Evolutionary conservation across 2,329 filamentous ascomycete species (phyloP).

Genomic region (Cladophialophora exuberans): DNA sequence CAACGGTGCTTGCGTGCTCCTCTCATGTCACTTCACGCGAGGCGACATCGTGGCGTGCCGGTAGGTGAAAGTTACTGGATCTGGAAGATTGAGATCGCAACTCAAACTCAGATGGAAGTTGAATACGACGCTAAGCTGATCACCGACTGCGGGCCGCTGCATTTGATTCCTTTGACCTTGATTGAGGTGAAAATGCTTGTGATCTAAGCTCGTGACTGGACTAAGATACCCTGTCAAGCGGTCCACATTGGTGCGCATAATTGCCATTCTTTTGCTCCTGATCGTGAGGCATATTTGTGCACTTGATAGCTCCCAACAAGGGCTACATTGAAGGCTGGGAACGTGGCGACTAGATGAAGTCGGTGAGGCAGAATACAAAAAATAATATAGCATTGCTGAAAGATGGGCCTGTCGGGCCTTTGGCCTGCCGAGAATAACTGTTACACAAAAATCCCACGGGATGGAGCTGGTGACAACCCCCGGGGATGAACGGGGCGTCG

Average conservation of each 20-base stretch:
- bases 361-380: slow-evolving; percentile 16
- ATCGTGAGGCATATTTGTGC: neutral
- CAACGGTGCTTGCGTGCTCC: neutral
- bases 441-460: slow-evolving; percentile 13
- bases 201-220: neutral
- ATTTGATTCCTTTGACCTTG: slow-evolving; percentile 9
- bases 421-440: slow-evolving; percentile 6
- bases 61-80: slow-evolving; percentile 23
- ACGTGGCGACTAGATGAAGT: slow-evolving; percentile 12
- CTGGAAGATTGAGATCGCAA: slow-evolving; percentile 18
- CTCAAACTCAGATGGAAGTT: slow-evolving; percentile 6
- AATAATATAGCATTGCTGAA: slow-evolving; percentile 2
- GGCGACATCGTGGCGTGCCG: slow-evolving; percentile 1
- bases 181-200: neutral
- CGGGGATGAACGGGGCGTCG: slow-evolving; percentile 19
- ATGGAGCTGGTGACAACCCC: slow-evolving; percentile 21
- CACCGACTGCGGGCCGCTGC: slow-evolving; percentile 18
- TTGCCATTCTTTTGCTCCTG: neutral
- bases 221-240: neutral
- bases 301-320: neutral
- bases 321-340: neutral
- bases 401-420: neutral
- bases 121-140: slow-evolving; percentile 20
- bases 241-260: neutral
- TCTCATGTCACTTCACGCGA: neutral